Conservation (phyloP, 306 rosid genomes). For the Oemleria cerasiformis region DNA sequence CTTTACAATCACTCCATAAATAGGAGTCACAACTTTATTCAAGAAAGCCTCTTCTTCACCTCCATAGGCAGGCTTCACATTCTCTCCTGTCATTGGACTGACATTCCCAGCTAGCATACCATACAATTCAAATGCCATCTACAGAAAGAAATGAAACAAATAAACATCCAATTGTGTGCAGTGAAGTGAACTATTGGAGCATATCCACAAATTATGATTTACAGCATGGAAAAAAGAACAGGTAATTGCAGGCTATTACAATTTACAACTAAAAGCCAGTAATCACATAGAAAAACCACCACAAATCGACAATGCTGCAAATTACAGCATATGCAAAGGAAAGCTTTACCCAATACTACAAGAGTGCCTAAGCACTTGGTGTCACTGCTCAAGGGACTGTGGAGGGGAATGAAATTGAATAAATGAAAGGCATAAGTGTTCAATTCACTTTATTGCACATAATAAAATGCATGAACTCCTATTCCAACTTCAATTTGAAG, state of each 20-base stretch:
- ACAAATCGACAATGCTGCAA: not conserved
- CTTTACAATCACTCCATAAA: conserved; percentile 88
- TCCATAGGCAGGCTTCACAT: conserved; percentile 96
- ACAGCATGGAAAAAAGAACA: not conserved
- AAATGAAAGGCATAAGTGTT: not conserved
- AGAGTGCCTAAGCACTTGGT: not conserved
- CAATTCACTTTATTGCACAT: not conserved
- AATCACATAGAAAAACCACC: not conserved
- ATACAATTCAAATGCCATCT: conserved; percentile 99
- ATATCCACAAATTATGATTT: not conserved
- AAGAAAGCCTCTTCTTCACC: conserved; percentile 94
- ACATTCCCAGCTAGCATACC: conserved; percentile 99
- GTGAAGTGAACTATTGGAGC: not conserved
- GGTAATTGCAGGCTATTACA: not conserved
- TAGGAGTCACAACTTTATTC: conserved; percentile 88
- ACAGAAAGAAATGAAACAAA: conserved; percentile 31
- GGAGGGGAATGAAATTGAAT: not conserved
- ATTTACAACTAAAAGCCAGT: not conserved
- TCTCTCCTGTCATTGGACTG: conserved; percentile 98
- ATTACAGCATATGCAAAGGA: not conserved
- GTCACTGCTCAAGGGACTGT: not conserved
- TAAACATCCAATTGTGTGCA: conserved; percentile 14
- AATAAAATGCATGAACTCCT: not conserved
- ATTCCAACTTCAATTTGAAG: not conserved
- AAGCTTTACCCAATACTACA: not conserved